Evolutionary conservation across 495 filamentous ascomycete species (phyloP), one percentile per base, ranked within the genome.

Genomic region (Platismatia glauca): DNA sequence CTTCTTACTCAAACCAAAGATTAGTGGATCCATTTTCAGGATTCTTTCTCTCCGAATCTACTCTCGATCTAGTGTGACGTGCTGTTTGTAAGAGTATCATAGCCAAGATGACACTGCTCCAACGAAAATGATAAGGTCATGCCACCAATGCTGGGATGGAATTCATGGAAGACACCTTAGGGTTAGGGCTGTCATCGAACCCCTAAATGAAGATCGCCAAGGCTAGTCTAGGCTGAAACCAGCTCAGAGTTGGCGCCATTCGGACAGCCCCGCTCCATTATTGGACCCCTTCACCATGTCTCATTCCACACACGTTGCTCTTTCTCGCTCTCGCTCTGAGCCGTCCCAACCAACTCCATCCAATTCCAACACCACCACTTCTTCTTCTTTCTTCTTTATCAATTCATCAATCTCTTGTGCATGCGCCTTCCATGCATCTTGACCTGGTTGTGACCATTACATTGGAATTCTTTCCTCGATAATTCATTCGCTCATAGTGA

Each of bases 381-480:
- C 27, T 4, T 9, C 27, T 9, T 16, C 44, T 4, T 8, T 22
- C 7, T 22, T 50, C 24, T 33, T 33, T 29, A 18, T 53, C 50
- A 53, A 20, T 33, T 20, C 50, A 53, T 53, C 48, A 31, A 52
- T 53, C 29, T 2, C 1, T 18, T 33, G 3, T 24, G 8, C 5
- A 63, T 58, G 55, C 55, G 55, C 55, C 20, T 27, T 29, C 31
- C 48, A 63, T 44, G 7, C 33, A 7, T 18, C 50, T 16, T 63
- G 61, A 63, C 33, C n/a, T 39, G 9, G 39, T 37, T 33, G 43
- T 39, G 37, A 24, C 52, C 34, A 62, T 57, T 52, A 44, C n/a
- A n/a, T n/a, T n/a, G n/a, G n/a, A n/a, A 24, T 24, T 27, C 2
- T 15, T 7, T 57, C 27, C 16, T 35, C 27, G 33, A 20, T 22